Percentiles rank a stretch among this genome's conserved stretches.
Conservation (phyloP, 805 yeast genomes). For the Wickerhamomyces canadensis region DNA sequence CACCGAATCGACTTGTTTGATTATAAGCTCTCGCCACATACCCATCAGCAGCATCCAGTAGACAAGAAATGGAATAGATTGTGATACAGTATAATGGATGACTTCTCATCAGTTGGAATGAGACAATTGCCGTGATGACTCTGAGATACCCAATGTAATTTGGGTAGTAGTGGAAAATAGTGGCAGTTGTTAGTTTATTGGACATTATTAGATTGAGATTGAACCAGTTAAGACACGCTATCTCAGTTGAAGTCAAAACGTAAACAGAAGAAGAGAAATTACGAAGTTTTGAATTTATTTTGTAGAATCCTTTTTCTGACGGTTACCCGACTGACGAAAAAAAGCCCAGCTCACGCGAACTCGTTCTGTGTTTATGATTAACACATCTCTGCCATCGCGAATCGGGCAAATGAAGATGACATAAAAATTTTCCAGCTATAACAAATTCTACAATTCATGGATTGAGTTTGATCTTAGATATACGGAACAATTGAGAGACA, state of each 20-base stretch:
- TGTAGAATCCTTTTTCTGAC: too few species aligned
- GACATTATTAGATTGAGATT: too few species aligned
- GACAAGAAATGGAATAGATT: constrained; percentile 81
- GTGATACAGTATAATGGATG: constrained; percentile 77
- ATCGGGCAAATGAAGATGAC: background rate
- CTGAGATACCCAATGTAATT: constrained; percentile 88
- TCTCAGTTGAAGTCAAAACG: too few species aligned
- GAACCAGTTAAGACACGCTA: too few species aligned
- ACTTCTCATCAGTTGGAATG: constrained; percentile 74
- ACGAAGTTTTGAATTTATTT: too few species aligned
- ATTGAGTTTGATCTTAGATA: too few species aligned
- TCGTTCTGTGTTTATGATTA: too few species aligned
- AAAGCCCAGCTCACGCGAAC: too few species aligned
- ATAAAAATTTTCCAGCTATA: background rate
- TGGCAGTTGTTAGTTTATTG: constrained; percentile 39
- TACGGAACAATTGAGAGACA: too few species aligned
- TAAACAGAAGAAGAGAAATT: too few species aligned
- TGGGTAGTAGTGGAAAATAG: constrained; percentile 78
- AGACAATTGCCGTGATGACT: constrained; percentile 73
- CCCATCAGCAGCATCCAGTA: constrained; percentile 95
- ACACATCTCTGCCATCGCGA: too few species aligned
- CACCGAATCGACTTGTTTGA: constrained; percentile 91
- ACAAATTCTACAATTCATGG: background rate
- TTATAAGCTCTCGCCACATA: constrained; percentile 84
- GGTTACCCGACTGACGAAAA: too few species aligned